A percentile compares a stretch with the other conserved stretches of the same genome.
Conservation (phyloP, 768 basidiomycete species). For the Boletellus ananiceps region DNA sequence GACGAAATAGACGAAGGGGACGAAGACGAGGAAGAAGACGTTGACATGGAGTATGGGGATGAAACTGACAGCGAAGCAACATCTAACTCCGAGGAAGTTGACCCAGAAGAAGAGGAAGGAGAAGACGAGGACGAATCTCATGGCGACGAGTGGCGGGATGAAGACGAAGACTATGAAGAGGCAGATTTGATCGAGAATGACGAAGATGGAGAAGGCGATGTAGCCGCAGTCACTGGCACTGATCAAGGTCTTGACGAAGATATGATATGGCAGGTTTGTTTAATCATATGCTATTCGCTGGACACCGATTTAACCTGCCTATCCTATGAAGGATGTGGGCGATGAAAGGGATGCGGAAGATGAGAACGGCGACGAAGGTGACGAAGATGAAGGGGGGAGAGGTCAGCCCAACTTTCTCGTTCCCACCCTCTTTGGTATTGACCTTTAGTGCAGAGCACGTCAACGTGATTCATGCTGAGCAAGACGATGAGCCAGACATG, state of each 20-base stretch:
- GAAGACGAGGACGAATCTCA: slow-evolving; percentile 49
- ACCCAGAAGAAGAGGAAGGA: slow-evolving; percentile 58
- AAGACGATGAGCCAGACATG: slow-evolving; percentile 57
- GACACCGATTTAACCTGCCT: slow-evolving; percentile 8
- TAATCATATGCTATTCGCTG: background rate
- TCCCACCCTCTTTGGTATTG: slow-evolving; percentile 2
- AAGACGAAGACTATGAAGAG: slow-evolving; percentile 52
- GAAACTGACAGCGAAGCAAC: slow-evolving; percentile 81
- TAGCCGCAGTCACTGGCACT: slow-evolving; percentile 49
- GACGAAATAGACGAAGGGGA: slow-evolving; percentile 81
- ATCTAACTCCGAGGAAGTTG: slow-evolving; percentile 68
- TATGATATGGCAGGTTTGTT: slow-evolving; percentile 55
- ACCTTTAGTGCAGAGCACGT: slow-evolving; percentile 38
- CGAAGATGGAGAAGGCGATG: slow-evolving; percentile 45
- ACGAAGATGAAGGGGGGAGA: slow-evolving; percentile 22
- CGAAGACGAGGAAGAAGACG: slow-evolving; percentile 78
- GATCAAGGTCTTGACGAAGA: slow-evolving; percentile 46
- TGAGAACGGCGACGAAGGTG: slow-evolving; percentile 59
- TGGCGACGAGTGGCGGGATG: slow-evolving; percentile 52
- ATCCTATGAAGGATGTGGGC: slow-evolving; percentile 45
- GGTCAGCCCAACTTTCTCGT: slow-evolving; percentile 8
- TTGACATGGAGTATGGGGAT: slow-evolving; percentile 84
- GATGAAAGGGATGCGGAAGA: slow-evolving; percentile 52
- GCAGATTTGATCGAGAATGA: slow-evolving; percentile 61
- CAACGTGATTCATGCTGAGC: slow-evolving; percentile 58